phyloP scores from a whole-genome alignment of 176 grass and related monocot species.

The Leersia perrieri region DNA sequence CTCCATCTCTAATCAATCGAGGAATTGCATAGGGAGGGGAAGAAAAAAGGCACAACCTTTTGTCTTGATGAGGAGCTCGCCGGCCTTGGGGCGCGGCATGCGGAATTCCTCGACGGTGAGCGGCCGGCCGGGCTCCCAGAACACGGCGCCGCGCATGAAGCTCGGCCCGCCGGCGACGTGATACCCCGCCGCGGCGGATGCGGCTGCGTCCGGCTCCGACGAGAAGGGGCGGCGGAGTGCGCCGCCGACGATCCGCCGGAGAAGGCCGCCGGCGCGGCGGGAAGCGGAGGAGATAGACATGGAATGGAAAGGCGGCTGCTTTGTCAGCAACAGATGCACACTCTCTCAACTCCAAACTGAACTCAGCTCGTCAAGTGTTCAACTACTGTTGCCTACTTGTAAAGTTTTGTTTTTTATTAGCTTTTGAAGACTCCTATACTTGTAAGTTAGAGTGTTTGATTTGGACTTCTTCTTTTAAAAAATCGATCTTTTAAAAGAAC shows the following conservation, averaged over 20 bases:
- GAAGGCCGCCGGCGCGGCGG: conserved; percentile 51
- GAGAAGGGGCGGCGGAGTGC: conserved; percentile 37
- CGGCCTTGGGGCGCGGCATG: conserved; percentile 93
- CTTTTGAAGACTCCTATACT: neutral
- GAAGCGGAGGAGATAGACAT: conserved; percentile 56
- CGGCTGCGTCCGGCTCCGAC: neutral
- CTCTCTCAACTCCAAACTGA: no score
- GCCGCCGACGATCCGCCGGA: conserved; percentile 54
- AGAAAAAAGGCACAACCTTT: conserved; percentile 42
- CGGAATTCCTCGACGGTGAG: conserved; percentile 86
- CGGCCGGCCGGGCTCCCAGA: conserved; percentile 94
- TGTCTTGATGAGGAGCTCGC: conserved; percentile 91
- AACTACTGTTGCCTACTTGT: neutral
- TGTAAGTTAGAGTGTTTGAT: neutral
- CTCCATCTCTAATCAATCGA: neutral
- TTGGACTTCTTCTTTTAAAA: neutral
- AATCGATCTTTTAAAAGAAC: neutral
- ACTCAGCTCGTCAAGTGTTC: neutral
- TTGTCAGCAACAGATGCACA: neutral
- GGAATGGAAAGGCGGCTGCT: conserved; percentile 29
- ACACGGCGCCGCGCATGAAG: conserved; percentile 81
- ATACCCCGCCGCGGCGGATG: conserved; percentile 49
- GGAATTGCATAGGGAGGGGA: neutral
- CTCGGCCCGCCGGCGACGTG: conserved; percentile 70
- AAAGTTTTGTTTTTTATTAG: no score